Evolutionary conservation across 129 eudicot genomes (phyloP), one percentile per base, ranked within the genome.

Genomic region (Helichrysum umbraculigerum): DNA sequence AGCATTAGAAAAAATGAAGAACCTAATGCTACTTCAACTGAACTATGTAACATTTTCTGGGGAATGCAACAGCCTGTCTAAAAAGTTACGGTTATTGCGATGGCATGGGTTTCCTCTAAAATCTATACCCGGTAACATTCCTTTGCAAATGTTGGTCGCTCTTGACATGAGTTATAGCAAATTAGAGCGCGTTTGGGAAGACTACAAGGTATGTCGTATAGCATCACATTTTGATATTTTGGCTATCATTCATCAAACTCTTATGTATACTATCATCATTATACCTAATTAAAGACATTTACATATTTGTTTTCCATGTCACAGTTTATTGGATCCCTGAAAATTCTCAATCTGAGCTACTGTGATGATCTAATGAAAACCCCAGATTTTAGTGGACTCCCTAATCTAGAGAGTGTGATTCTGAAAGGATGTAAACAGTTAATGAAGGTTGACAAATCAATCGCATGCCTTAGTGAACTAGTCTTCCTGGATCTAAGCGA

Each of bases 91-190:
- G 29, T 47, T 44, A 42, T 29, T 42, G 4, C 17, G 78, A 42
- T 74, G 71, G 71, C 50, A 74, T 63, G 78, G 78, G 4, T 62
- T 29, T 74, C 8, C 78, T 32, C 19, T 61, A 29, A 74, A 62
- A 29, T 62, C 2, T 14, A 62, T 74, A 61, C 78, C 71, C n/a
- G 11, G 32, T 29, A 19, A 74, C 52, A 54, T 44, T 6, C 78
- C 71, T 29, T 44, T 74, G 32, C n/a, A n/a, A 61, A 44, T 42
- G 71, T 25, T 74, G 47, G 71, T 74, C 6, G 71, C 62, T 41
- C 78, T 74, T 62, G 78, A 74, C 71, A 61, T 63, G 71, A 34
- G 78, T 62, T 63, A 75, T 7, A 62, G 77, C 57, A 73, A 73
- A 42, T 12, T 74, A 29, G 17, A 62, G 41, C 17, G 25, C 2